Evolutionary conservation across 2,329 filamentous ascomycete genomes (phyloP).

Genomic region (Neofusicoccum cordaticola): DNA sequence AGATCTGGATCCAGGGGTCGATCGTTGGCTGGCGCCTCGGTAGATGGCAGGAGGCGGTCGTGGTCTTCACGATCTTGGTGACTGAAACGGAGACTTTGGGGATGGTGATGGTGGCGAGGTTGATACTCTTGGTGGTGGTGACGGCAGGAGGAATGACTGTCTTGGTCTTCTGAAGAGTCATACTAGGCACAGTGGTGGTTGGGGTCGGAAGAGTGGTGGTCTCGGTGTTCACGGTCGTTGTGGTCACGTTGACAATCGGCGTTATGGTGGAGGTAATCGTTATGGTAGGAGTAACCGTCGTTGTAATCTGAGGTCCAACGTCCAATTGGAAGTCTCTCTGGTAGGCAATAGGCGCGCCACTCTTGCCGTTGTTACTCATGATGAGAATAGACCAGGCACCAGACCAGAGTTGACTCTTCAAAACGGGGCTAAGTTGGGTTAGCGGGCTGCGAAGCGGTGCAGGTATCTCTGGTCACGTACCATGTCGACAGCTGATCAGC

Average conservation of each 20-base stretch:
- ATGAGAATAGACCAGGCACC: slow-evolving; percentile 41
- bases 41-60: slow-evolving; percentile 32
- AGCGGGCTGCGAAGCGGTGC: not conserved
- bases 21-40: slow-evolving; percentile 22
- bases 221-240: slow-evolving; percentile 23
- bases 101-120: slow-evolving; percentile 27
- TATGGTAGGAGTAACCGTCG: slow-evolving; percentile 22
- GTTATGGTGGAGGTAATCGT: not conserved
- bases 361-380: slow-evolving; percentile 42
- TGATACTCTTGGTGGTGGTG: slow-evolving; percentile 29
- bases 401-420: slow-evolving; percentile 34
- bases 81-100: slow-evolving; percentile 23
- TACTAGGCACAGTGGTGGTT: slow-evolving; percentile 24
- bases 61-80: slow-evolving; percentile 25
- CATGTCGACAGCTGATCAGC: slow-evolving; percentile 37
- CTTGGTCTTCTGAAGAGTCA: slow-evolving; percentile 25
- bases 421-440: slow-evolving; percentile 26
- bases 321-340: slow-evolving; percentile 40
- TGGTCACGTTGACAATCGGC: slow-evolving; percentile 1
- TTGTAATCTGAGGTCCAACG: slow-evolving; percentile 36
- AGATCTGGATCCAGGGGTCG: slow-evolving; percentile 29
- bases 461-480: slow-evolving; percentile 3
- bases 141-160: slow-evolving; percentile 26
- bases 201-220: slow-evolving; percentile 24
- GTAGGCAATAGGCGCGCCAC: slow-evolving; percentile 37